These are phyloP conservation scores for Agaricus blazei DNA, from an alignment of 768 basidiomycete genomes.

Conservation along the genomic window DNA sequence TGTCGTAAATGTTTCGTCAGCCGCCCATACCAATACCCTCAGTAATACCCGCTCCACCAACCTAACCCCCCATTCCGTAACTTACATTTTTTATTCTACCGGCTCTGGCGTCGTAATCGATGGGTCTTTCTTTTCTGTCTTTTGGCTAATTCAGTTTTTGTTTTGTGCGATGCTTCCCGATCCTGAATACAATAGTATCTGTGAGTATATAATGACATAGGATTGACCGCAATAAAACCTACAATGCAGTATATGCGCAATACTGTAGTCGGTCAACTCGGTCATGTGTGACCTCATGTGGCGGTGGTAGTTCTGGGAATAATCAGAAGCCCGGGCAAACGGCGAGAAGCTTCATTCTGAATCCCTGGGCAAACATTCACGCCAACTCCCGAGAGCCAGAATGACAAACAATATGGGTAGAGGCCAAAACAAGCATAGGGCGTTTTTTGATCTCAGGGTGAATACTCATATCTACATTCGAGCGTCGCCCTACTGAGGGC, in stretches of 20 bases:
- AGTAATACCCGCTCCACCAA: background rate
- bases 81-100: background rate
- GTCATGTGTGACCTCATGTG: background rate
- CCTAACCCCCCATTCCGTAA: background rate
- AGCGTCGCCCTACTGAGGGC: too few relatives aligned
- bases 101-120: background rate
- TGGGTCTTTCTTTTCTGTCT: background rate
- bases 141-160: background rate
- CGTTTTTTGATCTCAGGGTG: background rate
- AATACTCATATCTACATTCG: background rate
- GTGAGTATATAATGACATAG: too few relatives aligned
- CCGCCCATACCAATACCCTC: background rate
- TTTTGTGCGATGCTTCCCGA: background rate
- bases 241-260: background rate
- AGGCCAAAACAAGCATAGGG: background rate
- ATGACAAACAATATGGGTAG: background rate
- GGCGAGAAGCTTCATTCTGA: conserved; percentile 5
- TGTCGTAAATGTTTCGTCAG: background rate
- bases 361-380: background rate
- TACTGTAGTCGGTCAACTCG: background rate
- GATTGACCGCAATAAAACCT: background rate
- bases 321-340: background rate
- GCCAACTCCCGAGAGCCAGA: conserved; percentile 4
- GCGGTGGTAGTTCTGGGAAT: conserved; percentile 4
- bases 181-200: background rate